Percentiles rank a stretch among this genome's conserved stretches.
phyloP scores from a whole-genome alignment of 768 basidiomycete genomes.

The Strobilomyces dryophilus region DNA sequence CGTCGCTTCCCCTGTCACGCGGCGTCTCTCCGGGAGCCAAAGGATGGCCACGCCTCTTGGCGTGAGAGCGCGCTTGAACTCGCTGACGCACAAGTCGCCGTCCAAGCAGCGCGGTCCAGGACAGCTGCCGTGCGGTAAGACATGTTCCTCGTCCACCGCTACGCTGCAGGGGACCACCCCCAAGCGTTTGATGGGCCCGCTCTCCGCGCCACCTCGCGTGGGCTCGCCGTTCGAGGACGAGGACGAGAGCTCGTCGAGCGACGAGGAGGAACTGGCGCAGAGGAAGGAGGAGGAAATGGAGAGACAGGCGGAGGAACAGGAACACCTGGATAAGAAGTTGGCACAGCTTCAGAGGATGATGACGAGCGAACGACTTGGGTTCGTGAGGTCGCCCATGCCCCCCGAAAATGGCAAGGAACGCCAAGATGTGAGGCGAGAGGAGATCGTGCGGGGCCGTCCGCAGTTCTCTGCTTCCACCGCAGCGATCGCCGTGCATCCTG shows the following conservation, averaged over 20 bases:
- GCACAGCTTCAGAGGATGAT: conserved; percentile 67
- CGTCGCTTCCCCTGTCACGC: conserved; percentile 6
- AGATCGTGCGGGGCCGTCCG: conserved; percentile 42
- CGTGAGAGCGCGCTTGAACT: conserved; percentile 69
- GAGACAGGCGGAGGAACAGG: conserved; percentile 61
- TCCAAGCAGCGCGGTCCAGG: conserved; percentile 29
- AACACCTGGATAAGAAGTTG: conserved; percentile 62
- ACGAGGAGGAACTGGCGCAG: conserved; percentile 51
- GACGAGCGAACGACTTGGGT: conserved; percentile 67
- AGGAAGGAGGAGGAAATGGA: conserved; percentile 69
- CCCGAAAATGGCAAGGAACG: conserved; percentile 36
- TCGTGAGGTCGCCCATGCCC: conserved; percentile 43
- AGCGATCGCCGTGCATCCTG: conserved; percentile 1
- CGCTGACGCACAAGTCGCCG: conserved; percentile 51
- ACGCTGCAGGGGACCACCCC: conserved; percentile 50
- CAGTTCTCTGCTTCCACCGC: conserved; percentile 17
- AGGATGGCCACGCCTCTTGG: conserved; percentile 52
- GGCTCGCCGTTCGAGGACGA: conserved; percentile 51
- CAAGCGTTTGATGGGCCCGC: conserved; percentile 23
- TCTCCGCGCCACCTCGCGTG: conserved; percentile 34
- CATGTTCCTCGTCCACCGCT: conserved; percentile 65
- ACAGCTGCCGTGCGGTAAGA: conserved; percentile 35
- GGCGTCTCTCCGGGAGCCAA: conserved; percentile 37
- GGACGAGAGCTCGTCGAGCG: conserved; percentile 51
- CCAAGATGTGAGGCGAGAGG: conserved; percentile 16